phyloP scores from a whole-genome alignment of 345 rosid genomes.

The Abelmoschus esculentus region DNA sequence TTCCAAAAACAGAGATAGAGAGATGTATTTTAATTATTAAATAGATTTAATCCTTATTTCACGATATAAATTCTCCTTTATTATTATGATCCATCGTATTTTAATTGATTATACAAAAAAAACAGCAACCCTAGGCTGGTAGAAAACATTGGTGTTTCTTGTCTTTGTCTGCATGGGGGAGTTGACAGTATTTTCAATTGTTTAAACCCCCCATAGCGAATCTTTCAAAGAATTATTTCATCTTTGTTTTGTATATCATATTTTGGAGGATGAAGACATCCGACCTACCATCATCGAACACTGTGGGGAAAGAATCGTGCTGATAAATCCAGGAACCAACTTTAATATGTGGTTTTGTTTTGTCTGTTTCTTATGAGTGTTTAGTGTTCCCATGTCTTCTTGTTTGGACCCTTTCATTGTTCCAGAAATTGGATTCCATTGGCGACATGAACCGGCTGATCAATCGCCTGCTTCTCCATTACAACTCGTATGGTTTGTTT shows the following conservation, averaged over 20 bases:
- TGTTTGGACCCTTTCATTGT: not conserved
- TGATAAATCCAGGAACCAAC: constrained; percentile 11
- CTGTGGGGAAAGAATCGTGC: constrained; percentile 22
- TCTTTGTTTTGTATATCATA: constrained; percentile 2
- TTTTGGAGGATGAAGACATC: constrained; percentile 20
- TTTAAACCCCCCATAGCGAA: constrained; percentile 19
- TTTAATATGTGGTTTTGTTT: constrained; percentile 8
- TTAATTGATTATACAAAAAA: not conserved
- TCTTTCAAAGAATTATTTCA: constrained; percentile 28
- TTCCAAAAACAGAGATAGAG: constrained; percentile 13
- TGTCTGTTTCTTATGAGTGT: constrained; percentile 12
- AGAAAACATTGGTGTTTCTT: not conserved
- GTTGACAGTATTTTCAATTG: constrained; percentile 26
- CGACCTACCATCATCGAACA: constrained; percentile 12
- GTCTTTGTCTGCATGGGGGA: constrained; percentile 28
- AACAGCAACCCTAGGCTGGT: not conserved
- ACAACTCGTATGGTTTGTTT: not conserved
- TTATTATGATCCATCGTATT: too few species aligned
- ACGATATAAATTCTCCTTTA: not conserved
- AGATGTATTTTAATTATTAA: not conserved
- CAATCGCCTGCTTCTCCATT: not conserved
- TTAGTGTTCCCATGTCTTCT: constrained; percentile 5
- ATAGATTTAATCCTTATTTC: too few species aligned
- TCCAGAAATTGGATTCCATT: constrained; percentile 10
- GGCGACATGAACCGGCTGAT: constrained; percentile 15